Base-by-base conservation (phyloP, 2,329 filamentous ascomycete species). In the Epichloe amarillans region DNA sequence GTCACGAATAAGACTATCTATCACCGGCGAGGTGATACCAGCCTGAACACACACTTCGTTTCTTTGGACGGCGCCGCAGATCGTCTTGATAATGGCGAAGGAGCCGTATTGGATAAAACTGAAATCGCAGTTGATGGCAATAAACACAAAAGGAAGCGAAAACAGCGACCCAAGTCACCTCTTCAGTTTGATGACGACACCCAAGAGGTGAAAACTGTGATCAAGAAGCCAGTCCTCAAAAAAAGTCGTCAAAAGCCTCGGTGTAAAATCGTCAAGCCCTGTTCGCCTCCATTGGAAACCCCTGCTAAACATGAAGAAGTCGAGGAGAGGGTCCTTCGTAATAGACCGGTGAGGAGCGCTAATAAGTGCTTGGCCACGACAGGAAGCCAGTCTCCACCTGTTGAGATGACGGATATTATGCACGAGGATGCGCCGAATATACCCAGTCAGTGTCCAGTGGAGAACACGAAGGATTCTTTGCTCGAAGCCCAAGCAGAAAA, bases 121-220 rank as follows among this genome's bases (percentile, higher is more conserved):
- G 23, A 41, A 4, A 38, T 15, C 7, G 17, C 23, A 15, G 14
- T 19, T 41, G n/a, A 37, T n/a, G 47, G 15, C 12, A 30, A 45
- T n/a, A 46, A 43, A 8, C 23, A 19, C 1, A 54, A 53, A 21
- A 61, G 47, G 49, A 66, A 57, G 35, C 56, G 57, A n/a, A 65
- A 58, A 47, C 66, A 68, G 53, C 57, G 63, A 23, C 57, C 65
- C 1, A 69, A 69, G 44, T 50, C 61, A 1, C 62, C 66, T 1
- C 50, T 69, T 2, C 51, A 60, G 3, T 66, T 69, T 14, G 60
- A 69, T 47, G 56, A 61, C 8, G n/a, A 47, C 1, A 68, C 61
- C 5, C 59, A 63, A 11, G 53, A 58, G 6, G 54, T 65, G 2
- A 60, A 57, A 4, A 48, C 50, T 8, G 26, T 49, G 17, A 14